Evolutionary conservation across 1,284 basidiomycete species (phyloP).

Genomic region (Vanrija humicola): DNA sequence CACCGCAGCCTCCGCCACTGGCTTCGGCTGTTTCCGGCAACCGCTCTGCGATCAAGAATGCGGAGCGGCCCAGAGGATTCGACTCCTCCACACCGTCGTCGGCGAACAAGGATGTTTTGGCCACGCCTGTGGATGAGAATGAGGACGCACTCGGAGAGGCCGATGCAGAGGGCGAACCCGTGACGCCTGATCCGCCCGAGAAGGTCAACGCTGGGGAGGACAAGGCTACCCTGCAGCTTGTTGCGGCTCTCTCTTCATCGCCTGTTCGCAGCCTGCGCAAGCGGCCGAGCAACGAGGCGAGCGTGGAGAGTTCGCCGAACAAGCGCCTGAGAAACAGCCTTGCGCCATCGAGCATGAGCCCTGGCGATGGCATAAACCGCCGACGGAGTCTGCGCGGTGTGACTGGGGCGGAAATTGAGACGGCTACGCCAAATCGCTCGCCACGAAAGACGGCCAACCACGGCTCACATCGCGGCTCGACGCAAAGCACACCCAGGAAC

Average conservation of each 20-base stretch:
- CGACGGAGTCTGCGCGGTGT: neutral
- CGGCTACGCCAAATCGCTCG: too few relatives aligned
- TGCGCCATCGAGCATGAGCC: neutral
- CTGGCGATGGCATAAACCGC: neutral
- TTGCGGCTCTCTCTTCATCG: constrained; percentile 27
- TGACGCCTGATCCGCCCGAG: constrained; percentile 4
- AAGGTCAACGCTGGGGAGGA: constrained; percentile 29
- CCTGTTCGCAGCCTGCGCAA: constrained; percentile 31
- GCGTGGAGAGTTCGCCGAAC: neutral
- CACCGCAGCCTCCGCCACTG: neutral
- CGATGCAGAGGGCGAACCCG: neutral
- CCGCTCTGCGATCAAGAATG: neutral
- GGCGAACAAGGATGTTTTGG: constrained; percentile 9
- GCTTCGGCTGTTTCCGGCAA: neutral
- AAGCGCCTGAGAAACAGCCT: neutral
- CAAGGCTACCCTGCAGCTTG: constrained; percentile 35
- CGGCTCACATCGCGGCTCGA: neutral
- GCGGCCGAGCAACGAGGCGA: constrained; percentile 6
- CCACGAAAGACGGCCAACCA: too few relatives aligned
- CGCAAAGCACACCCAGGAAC: neutral
- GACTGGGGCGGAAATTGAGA: neutral
- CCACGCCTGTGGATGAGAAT: constrained; percentile 10
- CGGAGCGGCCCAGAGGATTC: neutral
- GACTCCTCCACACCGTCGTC: constrained; percentile 3
- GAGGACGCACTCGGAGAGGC: neutral